Evolutionary conservation across 116 monocot species (phyloP), one percentile per base, ranked within the genome.

Genomic region (Papilionanthe hybrid): DNA sequence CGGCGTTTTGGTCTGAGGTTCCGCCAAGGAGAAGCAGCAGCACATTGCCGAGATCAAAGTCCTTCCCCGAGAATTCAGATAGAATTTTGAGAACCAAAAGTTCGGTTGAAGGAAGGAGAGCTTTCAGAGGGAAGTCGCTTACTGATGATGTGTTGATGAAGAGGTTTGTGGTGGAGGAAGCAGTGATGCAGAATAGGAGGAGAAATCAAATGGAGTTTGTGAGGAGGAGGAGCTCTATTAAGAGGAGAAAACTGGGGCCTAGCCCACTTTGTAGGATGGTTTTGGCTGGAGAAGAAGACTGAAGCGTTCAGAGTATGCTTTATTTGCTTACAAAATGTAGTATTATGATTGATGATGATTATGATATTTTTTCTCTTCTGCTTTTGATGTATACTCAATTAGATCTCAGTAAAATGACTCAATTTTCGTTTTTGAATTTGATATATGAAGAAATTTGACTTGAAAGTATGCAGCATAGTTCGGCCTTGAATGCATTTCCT

Each of bases 91-190:
- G 50, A 11, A 30, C 63, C n/a, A 83, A 88, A 42, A 75, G 56
- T 4, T 82, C 86, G 5, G 78, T 72, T 5, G 90, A 81, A 4
- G 69, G 82, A 0, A 68, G 92, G 84, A 87, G 85, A 63, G 80
- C 92, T 41, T 96, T 96, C 82, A 75, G 93, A 29, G 96, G 96
- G 77, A 96, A 96, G 81, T 94, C 94, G 2, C 74, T 94, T 71
- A 89, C 86, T 6, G 91, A 94, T 25, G 91, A 94, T 58, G 57
- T 87, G 49, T 29, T 88, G 84, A 94, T 94, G 94, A 86, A 91
- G 72, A 86, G 89, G 49, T 91, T 94, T 65, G 91, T 91, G 60
- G 78, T 91, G 71, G 93, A 89, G 47, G 93, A 87, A 45, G 84
- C 89, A 32, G 84, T 88, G 91, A 79, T 86, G 68, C 20, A 60